phyloP scores from a whole-genome alignment of 768 basidiomycete species.

The Suillus lakei region DNA sequence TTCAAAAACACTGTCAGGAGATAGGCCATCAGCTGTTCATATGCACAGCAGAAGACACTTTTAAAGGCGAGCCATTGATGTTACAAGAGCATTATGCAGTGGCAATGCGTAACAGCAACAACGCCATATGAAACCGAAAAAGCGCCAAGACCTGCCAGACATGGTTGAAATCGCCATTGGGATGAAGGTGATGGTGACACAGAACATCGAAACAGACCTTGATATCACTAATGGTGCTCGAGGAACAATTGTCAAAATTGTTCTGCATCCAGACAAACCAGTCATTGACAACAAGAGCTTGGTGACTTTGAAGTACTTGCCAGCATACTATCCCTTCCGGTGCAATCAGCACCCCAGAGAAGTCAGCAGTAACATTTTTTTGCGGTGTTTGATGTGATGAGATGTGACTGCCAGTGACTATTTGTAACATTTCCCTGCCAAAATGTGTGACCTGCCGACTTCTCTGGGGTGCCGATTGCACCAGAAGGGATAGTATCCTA shows the following conservation, averaged over 20 bases:
- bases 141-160: conserved; percentile 19
- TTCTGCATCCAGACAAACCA: conserved; percentile 37
- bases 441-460: too few species aligned
- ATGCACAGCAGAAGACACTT: neutral
- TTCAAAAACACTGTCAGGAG: neutral
- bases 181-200: conserved; percentile 27
- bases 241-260: conserved; percentile 39
- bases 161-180: conserved; percentile 34
- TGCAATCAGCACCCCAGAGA: too few species aligned
- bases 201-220: conserved; percentile 31
- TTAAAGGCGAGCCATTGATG: neutral
- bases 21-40: neutral
- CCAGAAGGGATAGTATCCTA: conserved; percentile 37
- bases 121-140: neutral
- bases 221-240: conserved; percentile 46
- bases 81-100: neutral
- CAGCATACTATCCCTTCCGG: too few species aligned
- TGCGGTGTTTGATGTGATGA: too few species aligned
- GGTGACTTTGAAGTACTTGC: conserved; percentile 32
- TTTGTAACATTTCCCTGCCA: too few species aligned
- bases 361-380: too few species aligned
- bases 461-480: too few species aligned
- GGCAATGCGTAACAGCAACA: neutral
- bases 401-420: too few species aligned
- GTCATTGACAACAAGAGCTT: conserved; percentile 15